Evolutionary conservation across 805 yeast species (phyloP).

Genomic region (Alloascoidea hylecoeti): DNA sequence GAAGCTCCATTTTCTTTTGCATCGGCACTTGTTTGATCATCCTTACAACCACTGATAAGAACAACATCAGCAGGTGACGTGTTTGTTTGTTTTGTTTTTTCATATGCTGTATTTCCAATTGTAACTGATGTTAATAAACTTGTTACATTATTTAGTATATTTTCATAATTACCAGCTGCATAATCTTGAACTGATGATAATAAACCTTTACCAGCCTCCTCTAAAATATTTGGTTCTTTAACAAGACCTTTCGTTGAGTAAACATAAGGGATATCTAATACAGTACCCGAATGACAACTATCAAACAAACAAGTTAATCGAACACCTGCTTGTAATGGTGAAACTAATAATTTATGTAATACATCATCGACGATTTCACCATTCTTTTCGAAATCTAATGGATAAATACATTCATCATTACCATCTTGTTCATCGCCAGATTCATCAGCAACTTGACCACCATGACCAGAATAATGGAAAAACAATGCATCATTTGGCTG

Average conservation of each 20-base stretch:
- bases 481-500: conserved; percentile 47
- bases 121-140: background rate
- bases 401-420: conserved; percentile 37
- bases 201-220: conserved; percentile 42
- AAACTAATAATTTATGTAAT: conserved; percentile 46
- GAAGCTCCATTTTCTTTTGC: conserved; percentile 41
- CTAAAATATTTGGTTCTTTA: conserved; percentile 48
- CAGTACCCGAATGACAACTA: conserved; percentile 58
- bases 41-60: conserved; percentile 53
- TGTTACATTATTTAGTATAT: conserved; percentile 20
- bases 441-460: conserved; percentile 41
- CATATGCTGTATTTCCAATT: conserved; percentile 8
- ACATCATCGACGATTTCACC: conserved; percentile 50
- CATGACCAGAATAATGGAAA: conserved; percentile 59
- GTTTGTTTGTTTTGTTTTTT: conserved; percentile 25
- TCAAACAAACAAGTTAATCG: conserved; percentile 49
- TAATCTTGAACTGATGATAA: conserved; percentile 34
- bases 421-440: conserved; percentile 48
- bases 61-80: conserved; percentile 48
- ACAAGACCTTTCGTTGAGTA: conserved; percentile 55
- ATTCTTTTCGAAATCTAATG: conserved; percentile 35
- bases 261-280: conserved; percentile 44
- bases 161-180: conserved; percentile 28
- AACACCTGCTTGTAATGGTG: conserved; percentile 39
- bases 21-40: conserved; percentile 53